These are phyloP conservation scores for Aureobasidium pullulans DNA, from an alignment of 2,329 filamentous ascomycete species.

Conservation along the genomic window DNA sequence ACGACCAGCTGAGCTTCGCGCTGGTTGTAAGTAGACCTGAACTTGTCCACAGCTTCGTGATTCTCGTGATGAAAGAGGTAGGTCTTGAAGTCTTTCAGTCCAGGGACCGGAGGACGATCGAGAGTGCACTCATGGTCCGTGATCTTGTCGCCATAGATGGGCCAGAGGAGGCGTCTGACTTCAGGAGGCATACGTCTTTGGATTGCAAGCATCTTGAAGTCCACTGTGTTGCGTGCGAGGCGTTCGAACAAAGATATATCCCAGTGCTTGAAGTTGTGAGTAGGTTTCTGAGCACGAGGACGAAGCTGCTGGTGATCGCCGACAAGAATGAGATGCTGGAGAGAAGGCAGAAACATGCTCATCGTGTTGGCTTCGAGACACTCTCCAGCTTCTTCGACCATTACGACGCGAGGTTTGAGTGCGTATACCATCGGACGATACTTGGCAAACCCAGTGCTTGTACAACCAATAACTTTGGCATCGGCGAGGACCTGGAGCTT, in stretches of 20 bases:
- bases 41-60: constrained; percentile 55
- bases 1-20: constrained; percentile 71
- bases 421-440: constrained; percentile 64
- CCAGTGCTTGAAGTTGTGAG: constrained; percentile 55
- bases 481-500: constrained; percentile 56
- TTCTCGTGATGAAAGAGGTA: constrained; percentile 60
- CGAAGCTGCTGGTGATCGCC: constrained; percentile 77
- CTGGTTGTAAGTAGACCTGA: constrained; percentile 61
- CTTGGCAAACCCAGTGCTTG: constrained; percentile 74
- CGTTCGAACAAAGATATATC: constrained; percentile 75
- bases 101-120: constrained; percentile 47
- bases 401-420: constrained; percentile 57
- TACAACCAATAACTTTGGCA: constrained; percentile 57
- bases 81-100: constrained; percentile 54
- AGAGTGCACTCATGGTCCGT: constrained; percentile 44
- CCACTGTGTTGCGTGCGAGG: constrained; percentile 58
- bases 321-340: constrained; percentile 61
- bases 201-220: constrained; percentile 56
- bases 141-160: constrained; percentile 54
- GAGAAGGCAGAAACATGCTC: constrained; percentile 52
- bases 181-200: constrained; percentile 70
- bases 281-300: constrained; percentile 59
- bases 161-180: constrained; percentile 52
- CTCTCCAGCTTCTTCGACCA: constrained; percentile 78
- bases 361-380: constrained; percentile 59